Percentiles rank a stretch among this genome's conserved stretches.
These are phyloP conservation scores for Inga leiocalycina DNA, from an alignment of 306 rosid species.

Conservation along the genomic window DNA sequence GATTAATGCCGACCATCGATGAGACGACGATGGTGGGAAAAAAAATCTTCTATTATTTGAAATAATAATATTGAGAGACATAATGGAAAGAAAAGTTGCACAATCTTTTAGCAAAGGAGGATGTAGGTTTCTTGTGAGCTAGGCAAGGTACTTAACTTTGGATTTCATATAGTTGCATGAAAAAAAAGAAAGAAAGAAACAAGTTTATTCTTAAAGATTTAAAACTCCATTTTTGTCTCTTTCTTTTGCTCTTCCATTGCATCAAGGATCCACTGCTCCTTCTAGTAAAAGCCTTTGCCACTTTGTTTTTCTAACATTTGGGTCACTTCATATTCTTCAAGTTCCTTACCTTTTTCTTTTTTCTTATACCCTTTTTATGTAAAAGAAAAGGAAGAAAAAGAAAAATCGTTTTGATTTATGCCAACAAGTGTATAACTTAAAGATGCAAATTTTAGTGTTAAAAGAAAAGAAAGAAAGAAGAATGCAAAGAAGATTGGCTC, in stretches of 20 bases:
- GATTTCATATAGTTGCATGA: background rate
- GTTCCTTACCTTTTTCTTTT: constrained; percentile 34
- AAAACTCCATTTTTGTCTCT: constrained; percentile 29
- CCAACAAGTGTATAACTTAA: constrained; percentile 22
- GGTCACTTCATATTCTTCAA: constrained; percentile 34
- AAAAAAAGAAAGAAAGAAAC: background rate
- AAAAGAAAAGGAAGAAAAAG: constrained; percentile 13
- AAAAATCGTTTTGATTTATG: constrained; percentile 25
- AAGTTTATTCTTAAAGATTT: constrained; percentile 28
- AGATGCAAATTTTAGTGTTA: constrained; percentile 30
- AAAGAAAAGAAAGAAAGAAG: constrained; percentile 24
- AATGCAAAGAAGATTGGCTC: constrained; percentile 7
- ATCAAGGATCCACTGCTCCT: constrained; percentile 28
- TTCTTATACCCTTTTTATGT: constrained; percentile 23
- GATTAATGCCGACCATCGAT: background rate
- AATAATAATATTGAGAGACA: constrained; percentile 8
- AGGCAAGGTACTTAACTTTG: constrained; percentile 59
- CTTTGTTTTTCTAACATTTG: constrained; percentile 38
- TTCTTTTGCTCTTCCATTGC: constrained; percentile 42
- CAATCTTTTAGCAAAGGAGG: constrained; percentile 41
- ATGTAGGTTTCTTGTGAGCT: constrained; percentile 55
- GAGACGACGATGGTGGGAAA: background rate
- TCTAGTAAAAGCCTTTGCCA: constrained; percentile 36
- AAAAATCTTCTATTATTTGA: background rate
- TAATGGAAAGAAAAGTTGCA: constrained; percentile 35